These are phyloP conservation scores for Oxyria digyna DNA, from an alignment of 148 eudicot genomes.

Conservation along the genomic window DNA sequence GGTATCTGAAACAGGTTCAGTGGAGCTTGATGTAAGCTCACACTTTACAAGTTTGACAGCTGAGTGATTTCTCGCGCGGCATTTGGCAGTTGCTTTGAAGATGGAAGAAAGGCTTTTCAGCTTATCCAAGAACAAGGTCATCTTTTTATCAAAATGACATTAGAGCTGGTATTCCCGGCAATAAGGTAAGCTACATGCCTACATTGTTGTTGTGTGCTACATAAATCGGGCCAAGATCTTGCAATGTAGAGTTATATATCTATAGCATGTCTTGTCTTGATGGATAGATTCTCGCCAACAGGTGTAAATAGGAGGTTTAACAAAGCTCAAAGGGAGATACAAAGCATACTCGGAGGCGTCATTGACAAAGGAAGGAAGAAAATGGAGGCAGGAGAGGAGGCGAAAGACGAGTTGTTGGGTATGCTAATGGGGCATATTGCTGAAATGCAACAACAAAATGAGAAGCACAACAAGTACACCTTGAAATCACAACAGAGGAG, in stretches of 20 bases:
- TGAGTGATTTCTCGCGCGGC: slow-evolving; percentile 34
- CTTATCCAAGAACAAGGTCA: slow-evolving; percentile 19
- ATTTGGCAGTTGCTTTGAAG: slow-evolving; percentile 31
- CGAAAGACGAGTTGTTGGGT: slow-evolving; percentile 20
- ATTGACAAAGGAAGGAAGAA: background rate
- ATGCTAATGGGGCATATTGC: slow-evolving; percentile 14
- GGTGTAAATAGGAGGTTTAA: slow-evolving; percentile 16
- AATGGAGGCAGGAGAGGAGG: background rate
- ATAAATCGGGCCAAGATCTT: no score
- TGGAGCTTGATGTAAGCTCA: slow-evolving; percentile 32
- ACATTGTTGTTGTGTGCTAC: no score
- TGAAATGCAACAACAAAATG: slow-evolving; percentile 2
- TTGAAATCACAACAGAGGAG: background rate
- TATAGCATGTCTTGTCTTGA: background rate
- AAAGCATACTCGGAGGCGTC: background rate
- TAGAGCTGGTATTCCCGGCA: slow-evolving; percentile 23
- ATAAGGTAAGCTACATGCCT: slow-evolving; percentile 13
- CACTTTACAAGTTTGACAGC: slow-evolving; percentile 19
- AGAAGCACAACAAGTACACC: background rate
- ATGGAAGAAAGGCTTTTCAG: slow-evolving; percentile 28
- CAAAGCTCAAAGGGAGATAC: slow-evolving; percentile 5
- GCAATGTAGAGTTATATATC: background rate
- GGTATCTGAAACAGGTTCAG: slow-evolving; percentile 6
- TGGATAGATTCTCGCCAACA: slow-evolving; percentile 17
- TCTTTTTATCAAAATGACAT: background rate